Base-by-base conservation (phyloP, 129 eudicot genomes). In the Chrysanthemum makinoi region DNA sequence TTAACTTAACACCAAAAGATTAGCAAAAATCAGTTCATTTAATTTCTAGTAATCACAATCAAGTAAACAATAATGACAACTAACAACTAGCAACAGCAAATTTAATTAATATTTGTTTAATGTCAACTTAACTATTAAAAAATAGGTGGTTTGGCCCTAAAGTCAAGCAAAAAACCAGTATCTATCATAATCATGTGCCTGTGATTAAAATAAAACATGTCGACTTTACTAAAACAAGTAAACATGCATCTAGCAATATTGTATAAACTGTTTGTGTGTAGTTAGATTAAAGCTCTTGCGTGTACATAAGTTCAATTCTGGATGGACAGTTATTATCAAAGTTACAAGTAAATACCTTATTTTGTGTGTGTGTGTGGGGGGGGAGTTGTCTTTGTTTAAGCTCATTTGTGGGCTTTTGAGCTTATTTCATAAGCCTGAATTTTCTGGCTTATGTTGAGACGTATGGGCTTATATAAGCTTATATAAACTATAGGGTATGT, bases 121-220 rank as follows among this genome's bases (percentile, higher is more conserved):
- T 26, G 62, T 39, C 69, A 65, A 44, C 73, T 55, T 46, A 52
- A 75, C 65, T 39, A 7, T 52, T 17, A 48, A 48, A 72, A 72
- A 26, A 62, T 28, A 22, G 65, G 28, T 44, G 55, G 55, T 39
- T 56, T 17, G 20, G 3, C 52, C 54, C 66, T 20, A 47, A 60
- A 26, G 62, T 47, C 77, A 72, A 72, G 30, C 71, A 63, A 30
- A 0, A 62, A 64, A 44, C n/a, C 78, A 33, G 33, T 12, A 52
- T 11, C 79, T 66, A 14, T 26, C 66, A 54, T 12, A 10, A 48
- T 60, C 15, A 13, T 73, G 20, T 15, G 50, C 63, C 11, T 18
- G 24, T 51, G 54, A 63, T 15, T 57, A 68, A 28, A 67, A 1
- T 19, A n/a, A n/a, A 72, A 22, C 63, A 22, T 22, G 63, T 58